phyloP scores from a whole-genome alignment of 2,329 filamentous ascomycete species.

The Trichoderma koningiopsis region DNA sequence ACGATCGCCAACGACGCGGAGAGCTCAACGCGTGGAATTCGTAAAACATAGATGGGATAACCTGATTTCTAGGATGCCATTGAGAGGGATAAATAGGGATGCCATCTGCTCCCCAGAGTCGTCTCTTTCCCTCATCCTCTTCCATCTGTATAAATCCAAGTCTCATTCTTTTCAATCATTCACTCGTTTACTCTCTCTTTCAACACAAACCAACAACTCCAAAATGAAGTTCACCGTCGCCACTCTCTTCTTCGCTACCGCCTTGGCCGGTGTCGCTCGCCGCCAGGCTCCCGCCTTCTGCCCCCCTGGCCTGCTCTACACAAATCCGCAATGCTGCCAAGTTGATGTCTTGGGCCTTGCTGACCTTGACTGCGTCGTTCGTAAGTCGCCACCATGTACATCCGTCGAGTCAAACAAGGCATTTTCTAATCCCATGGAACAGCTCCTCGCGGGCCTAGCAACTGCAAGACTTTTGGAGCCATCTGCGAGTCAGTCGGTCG shows the following conservation, averaged over 20 bases:
- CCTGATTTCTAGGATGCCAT: neutral
- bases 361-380: conserved; percentile 19
- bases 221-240: conserved; percentile 27
- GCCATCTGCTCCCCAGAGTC: too few species aligned
- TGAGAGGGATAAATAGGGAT: conserved; percentile 22
- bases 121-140: neutral
- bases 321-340: conserved; percentile 24
- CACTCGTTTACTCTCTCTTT: conserved; percentile 14
- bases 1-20: neutral
- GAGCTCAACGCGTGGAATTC: neutral
- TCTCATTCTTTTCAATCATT: neutral
- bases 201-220: neutral
- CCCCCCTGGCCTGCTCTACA: conserved; percentile 16
- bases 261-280: neutral
- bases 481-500: neutral
- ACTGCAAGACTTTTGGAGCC: conserved; percentile 9
- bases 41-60: neutral
- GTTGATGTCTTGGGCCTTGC: conserved; percentile 20
- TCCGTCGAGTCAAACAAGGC: too few species aligned
- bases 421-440: too few species aligned
- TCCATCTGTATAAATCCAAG: conserved; percentile 5
- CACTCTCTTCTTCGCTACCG: conserved; percentile 25
- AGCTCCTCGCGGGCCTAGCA: neutral
- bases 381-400: too few species aligned
- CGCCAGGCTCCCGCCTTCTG: conserved; percentile 7